phyloP scores from a whole-genome alignment of 345 rosid genomes.

The Clausena lansium region DNA sequence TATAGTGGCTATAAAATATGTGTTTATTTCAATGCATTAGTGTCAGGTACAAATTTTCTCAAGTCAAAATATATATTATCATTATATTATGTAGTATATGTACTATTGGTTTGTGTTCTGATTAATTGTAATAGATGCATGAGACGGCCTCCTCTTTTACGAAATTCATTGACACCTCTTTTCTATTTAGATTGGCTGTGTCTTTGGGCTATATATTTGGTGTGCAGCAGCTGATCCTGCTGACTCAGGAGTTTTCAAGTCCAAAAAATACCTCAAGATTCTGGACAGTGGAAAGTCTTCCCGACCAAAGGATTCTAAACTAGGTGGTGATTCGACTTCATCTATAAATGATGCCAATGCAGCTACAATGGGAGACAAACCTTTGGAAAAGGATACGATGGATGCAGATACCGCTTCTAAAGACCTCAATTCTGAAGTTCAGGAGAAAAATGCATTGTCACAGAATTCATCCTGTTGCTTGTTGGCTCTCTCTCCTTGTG shows the following conservation, averaged over 20 bases:
- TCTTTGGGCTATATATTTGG: conserved; percentile 76
- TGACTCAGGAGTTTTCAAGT: conserved; percentile 72
- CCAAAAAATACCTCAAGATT: conserved; percentile 72
- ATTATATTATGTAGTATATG: background rate
- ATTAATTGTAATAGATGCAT: background rate
- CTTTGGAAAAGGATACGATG: conserved; percentile 37
- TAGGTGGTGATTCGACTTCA: conserved; percentile 60
- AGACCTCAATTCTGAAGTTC: conserved; percentile 28
- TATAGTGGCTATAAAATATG: background rate
- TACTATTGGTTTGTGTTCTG: background rate
- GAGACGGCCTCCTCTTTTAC: background rate
- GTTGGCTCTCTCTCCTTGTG: conserved; percentile 62
- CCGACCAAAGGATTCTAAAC: conserved; percentile 50
- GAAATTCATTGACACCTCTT: conserved; percentile 12
- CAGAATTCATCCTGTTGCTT: conserved; percentile 41
- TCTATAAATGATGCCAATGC: conserved; percentile 47
- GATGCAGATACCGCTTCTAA: conserved; percentile 35
- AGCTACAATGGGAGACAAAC: conserved; percentile 48
- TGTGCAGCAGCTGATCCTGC: conserved; percentile 93
- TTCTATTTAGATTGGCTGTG: conserved; percentile 58
- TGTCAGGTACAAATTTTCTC: background rate
- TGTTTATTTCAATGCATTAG: background rate
- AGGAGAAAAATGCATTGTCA: conserved; percentile 36
- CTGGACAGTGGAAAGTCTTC: conserved; percentile 46
- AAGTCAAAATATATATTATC: background rate